phyloP scores from a whole-genome alignment of 768 basidiomycete genomes.

The Macrolepiota fuliginosa region DNA sequence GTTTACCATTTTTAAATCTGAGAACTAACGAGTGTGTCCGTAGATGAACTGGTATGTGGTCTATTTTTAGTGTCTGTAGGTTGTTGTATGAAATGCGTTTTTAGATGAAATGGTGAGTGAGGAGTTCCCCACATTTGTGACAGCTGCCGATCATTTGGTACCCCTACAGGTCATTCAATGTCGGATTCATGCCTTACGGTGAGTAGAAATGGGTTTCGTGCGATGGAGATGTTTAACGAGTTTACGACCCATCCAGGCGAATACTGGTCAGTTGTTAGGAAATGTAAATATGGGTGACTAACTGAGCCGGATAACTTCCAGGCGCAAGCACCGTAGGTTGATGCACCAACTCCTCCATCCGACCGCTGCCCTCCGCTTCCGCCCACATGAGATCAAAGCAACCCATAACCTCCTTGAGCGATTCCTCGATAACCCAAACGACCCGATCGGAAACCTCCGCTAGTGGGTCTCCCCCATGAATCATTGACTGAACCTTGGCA shows the following conservation, averaged over 20 bases:
- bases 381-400: slow-evolving; percentile 22
- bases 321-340: slow-evolving; percentile 30
- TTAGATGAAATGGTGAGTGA: slow-evolving; percentile 8
- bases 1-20: background rate
- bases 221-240: background rate
- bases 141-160: background rate
- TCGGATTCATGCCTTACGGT: slow-evolving; percentile 31
- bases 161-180: slow-evolving; percentile 26
- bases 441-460: slow-evolving; percentile 5
- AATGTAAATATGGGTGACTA: background rate
- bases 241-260: slow-evolving; percentile 14
- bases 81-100: background rate
- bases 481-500: background rate
- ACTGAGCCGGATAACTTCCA: slow-evolving; percentile 11
- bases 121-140: background rate
- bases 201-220: slow-evolving; percentile 7
- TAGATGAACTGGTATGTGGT: slow-evolving; percentile 11
- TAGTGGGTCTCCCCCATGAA: background rate
- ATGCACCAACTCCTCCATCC: slow-evolving; percentile 31
- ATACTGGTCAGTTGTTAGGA: slow-evolving; percentile 15
- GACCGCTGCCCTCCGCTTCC: slow-evolving; percentile 22
- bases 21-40: background rate
- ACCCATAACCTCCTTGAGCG: slow-evolving; percentile 26
- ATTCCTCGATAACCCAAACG: slow-evolving; percentile 23
- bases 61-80: background rate